phyloP scores from a whole-genome alignment of 257 asterid genomes.

The Solanum virginianum region DNA sequence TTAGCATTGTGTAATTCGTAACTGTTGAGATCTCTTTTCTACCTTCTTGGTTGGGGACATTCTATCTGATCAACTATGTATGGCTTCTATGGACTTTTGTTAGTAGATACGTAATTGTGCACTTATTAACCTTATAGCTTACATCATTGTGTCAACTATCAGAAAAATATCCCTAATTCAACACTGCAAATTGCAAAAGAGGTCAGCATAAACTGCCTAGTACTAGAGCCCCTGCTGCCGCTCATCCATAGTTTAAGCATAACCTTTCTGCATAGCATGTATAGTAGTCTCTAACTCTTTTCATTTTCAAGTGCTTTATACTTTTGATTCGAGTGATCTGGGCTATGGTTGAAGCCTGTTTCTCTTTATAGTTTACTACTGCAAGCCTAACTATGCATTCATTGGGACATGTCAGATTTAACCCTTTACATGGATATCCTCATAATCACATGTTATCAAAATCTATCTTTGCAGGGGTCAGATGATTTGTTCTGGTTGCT shows the following conservation, averaged over 20 bases:
- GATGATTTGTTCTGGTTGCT: constrained; percentile 63
- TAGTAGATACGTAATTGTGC: not conserved
- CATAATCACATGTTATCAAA: not conserved
- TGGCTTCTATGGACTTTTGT: not conserved
- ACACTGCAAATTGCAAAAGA: not conserved
- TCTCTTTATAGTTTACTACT: not conserved
- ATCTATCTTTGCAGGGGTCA: constrained; percentile 54
- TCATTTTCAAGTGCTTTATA: not conserved
- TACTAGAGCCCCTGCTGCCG: not conserved
- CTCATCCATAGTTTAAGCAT: not conserved
- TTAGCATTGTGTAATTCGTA: not conserved
- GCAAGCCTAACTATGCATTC: not conserved
- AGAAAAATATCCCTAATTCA: not conserved
- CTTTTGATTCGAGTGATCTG: not conserved
- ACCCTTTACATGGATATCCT: not conserved
- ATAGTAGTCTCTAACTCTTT: not conserved
- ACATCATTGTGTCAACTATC: not conserved
- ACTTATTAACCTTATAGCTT: not conserved
- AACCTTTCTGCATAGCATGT: not conserved
- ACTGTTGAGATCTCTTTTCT: not conserved
- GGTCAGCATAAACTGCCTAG: not conserved
- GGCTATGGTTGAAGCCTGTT: not conserved
- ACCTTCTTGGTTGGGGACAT: not conserved
- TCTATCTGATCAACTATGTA: not conserved
- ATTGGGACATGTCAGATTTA: not conserved